Base-by-base conservation (phyloP, 140 eudicot species). In the Ambrosia hybrid region DNA sequence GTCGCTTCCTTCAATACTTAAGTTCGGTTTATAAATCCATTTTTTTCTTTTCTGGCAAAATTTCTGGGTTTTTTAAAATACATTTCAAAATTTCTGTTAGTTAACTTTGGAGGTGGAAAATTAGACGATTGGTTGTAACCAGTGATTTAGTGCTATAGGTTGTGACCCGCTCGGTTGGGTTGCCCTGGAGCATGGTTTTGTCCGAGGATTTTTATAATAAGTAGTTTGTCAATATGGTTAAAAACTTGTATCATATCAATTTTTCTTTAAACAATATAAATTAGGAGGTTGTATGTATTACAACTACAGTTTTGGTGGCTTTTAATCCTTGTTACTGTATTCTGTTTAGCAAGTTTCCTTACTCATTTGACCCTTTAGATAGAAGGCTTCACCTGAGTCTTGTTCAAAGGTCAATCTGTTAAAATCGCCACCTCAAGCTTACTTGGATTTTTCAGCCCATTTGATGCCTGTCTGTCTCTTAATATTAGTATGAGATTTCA, bases 1-100 rank as follows among this genome's bases (percentile, higher is more conserved):
- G 55, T 79, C 89, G 21, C 95, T 92, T 16, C 95, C 96, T 41
- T 83, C 86, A 74, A 86, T 92, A 67, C 88, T 89, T 9, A 92
- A 92, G 98, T 92, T 74, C 36, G 65, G 36, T 48, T 68, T 14
- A 51, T 14, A 26, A 70, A 70, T 15, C 69, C 60, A 9, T 55
- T 71, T 57, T 21, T 3, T 71, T 64, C 2, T 39, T 57, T 57
- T 37, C 11, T 60, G 41, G 45, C 6, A 39, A 21, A 55, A n/a
- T 34, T 1, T 69, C 11, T 21, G 36, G 0, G 36, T 65, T 38
- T 69, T 60, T 60, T 58, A 15, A 61, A 37, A 53, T 39, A 45
- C 57, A 65, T 6, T n/a, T 9, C 34, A n/a, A n/a, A 45, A 59
- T 55, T 62, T 51, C 46, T 70, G 67, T 63, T 38, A 13, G 51